These are phyloP conservation scores for Oryza longistaminata DNA, from an alignment of 176 grass and related monocot species.

Conservation along the genomic window DNA sequence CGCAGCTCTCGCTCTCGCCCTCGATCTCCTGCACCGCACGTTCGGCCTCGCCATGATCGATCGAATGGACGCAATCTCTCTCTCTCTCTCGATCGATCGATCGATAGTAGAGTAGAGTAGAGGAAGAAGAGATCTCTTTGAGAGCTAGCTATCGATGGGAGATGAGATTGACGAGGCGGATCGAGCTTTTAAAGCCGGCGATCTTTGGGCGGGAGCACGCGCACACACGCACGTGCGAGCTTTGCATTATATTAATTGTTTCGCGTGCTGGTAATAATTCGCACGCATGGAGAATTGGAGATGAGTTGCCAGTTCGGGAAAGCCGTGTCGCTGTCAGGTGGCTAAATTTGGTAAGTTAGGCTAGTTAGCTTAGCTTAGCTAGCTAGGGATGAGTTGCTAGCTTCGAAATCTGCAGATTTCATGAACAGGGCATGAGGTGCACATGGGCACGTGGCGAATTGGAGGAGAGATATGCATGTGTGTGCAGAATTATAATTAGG, in stretches of 20 bases:
- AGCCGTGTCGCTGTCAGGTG: background rate
- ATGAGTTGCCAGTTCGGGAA: background rate
- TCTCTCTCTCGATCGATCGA: background rate
- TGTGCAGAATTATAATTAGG: background rate
- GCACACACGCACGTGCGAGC: background rate
- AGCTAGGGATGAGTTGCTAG: background rate
- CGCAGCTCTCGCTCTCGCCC: too few relatives aligned
- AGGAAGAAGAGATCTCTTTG: background rate
- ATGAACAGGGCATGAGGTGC: constrained; percentile 3
- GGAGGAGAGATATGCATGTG: background rate
- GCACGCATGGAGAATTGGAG: background rate
- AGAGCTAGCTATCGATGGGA: background rate
- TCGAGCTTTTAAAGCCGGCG: constrained; percentile 3
- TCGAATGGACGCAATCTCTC: too few relatives aligned
- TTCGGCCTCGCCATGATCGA: background rate
- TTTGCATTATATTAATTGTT: too few relatives aligned
- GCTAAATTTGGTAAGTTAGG: background rate
- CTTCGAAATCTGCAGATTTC: background rate
- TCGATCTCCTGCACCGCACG: too few relatives aligned
- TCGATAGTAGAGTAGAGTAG: background rate
- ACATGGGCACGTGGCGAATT: constrained; percentile 3
- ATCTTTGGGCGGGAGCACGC: background rate
- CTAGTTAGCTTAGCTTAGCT: background rate
- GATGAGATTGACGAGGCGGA: background rate
- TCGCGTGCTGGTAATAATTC: background rate